These are phyloP conservation scores for Phialocephala subalpina DNA, from an alignment of 2,329 filamentous ascomycete species.

Conservation along the genomic window DNA sequence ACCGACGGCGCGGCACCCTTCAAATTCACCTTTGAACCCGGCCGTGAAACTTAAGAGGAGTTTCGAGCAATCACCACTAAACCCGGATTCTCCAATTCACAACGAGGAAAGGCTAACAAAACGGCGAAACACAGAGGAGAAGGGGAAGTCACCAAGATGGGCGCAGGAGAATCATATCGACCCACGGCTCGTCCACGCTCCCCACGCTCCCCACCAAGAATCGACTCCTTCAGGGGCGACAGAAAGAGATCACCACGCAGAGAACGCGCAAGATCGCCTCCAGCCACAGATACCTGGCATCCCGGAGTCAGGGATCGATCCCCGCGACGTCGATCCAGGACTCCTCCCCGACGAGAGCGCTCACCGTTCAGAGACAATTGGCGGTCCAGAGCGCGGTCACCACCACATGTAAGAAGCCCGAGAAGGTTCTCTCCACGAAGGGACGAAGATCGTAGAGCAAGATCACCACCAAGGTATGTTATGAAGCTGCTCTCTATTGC, in stretches of 20 bases:
- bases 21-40: not conserved
- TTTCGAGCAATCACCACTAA: not conserved
- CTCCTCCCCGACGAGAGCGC: constrained; percentile 41
- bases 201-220: constrained; percentile 35
- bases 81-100: not conserved
- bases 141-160: constrained; percentile 44
- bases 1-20: not conserved
- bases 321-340: constrained; percentile 42
- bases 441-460: constrained; percentile 46
- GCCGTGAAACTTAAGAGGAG: not conserved
- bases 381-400: constrained; percentile 40
- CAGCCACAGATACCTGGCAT: constrained; percentile 40
- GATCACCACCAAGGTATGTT: constrained; percentile 47
- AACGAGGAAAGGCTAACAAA: constrained; percentile 20
- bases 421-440: constrained; percentile 46
- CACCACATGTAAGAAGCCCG: constrained; percentile 36
- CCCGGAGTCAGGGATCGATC: constrained; percentile 40
- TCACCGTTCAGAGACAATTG: constrained; percentile 40
- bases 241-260: constrained; percentile 37
- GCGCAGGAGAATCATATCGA: constrained; percentile 45
- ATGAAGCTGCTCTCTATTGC: constrained; percentile 25
- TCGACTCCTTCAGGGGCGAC: constrained; percentile 38
- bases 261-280: constrained; percentile 38
- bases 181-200: constrained; percentile 39
- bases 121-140: constrained; percentile 38